Evolutionary conservation across 208 protist species (phyloP).

Genomic region (Trichomonas gallinae): DNA sequence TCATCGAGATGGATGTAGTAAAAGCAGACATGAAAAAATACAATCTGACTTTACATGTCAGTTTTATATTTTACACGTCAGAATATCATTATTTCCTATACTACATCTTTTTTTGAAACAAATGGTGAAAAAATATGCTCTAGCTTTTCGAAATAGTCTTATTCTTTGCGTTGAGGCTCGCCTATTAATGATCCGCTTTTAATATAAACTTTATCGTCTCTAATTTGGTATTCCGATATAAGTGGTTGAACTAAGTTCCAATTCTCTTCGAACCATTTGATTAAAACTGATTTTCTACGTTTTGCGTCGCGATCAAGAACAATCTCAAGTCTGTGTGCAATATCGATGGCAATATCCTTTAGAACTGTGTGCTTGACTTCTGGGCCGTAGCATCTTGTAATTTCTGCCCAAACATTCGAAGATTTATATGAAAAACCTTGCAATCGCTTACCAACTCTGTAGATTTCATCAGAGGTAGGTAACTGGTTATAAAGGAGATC

Average conservation of each 20-base stretch:
- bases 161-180: too few relatives aligned
- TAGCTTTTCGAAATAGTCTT: too few relatives aligned
- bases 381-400: neutral
- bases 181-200: neutral
- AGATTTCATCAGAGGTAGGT: neutral
- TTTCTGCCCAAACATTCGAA: neutral
- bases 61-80: too few relatives aligned
- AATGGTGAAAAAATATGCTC: too few relatives aligned
- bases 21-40: too few relatives aligned
- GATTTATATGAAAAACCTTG: neutral
- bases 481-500: neutral
- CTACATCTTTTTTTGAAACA: too few relatives aligned
- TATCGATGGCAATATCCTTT: neutral
- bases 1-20: too few relatives aligned
- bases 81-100: too few relatives aligned
- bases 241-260: neutral
- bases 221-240: neutral
- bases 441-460: neutral
- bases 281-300: neutral
- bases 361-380: neutral
- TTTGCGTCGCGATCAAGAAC: neutral
- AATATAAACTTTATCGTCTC: neutral
- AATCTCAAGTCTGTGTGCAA: neutral
- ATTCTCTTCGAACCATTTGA: slow-evolving; percentile 18
- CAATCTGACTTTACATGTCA: too few relatives aligned